These are phyloP conservation scores for Escallonia herrerae DNA, from an alignment of 129 eudicot species.

Conservation along the genomic window DNA sequence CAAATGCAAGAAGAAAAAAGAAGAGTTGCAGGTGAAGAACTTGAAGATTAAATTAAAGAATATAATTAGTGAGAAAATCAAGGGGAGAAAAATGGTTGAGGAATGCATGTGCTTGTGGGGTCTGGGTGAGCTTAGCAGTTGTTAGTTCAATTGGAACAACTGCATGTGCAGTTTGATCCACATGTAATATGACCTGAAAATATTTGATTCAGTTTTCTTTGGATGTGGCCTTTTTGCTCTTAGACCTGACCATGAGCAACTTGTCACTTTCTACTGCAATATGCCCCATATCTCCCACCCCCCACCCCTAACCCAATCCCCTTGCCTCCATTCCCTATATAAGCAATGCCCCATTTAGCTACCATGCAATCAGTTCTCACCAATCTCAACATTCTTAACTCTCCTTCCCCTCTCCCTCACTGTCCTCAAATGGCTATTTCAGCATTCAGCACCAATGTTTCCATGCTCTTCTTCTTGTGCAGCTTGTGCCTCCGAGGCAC, in stretches of 20 bases:
- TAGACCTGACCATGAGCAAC: not conserved
- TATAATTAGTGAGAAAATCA: not conserved
- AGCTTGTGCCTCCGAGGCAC: slow-evolving; percentile 9
- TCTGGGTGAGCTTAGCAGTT: not conserved
- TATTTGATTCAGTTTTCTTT: not conserved
- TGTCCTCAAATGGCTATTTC: slow-evolving; percentile 37
- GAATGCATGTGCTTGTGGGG: slow-evolving; percentile 4
- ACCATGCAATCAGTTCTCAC: not conserved
- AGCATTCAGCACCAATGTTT: slow-evolving; percentile 18
- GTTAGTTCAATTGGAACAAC: slow-evolving; percentile 1
- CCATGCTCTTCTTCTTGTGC: slow-evolving; percentile 31
- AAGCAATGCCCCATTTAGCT: slow-evolving; percentile 17
- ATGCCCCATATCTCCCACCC: not conserved
- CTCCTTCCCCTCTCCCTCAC: slow-evolving; percentile 3
- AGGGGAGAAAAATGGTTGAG: slow-evolving; percentile 1
- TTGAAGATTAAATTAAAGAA: not conserved
- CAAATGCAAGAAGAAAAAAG: not conserved
- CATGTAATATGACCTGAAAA: not conserved
- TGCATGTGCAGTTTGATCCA: slow-evolving; percentile 1
- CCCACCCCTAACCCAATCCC: slow-evolving; percentile 9
- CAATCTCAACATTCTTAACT: slow-evolving; percentile 17
- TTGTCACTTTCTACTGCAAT: slow-evolving; percentile 16
- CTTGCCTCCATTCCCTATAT: slow-evolving; percentile 35
- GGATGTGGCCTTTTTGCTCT: not conserved
- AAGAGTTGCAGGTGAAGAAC: not conserved